Conservation (phyloP, 2,329 filamentous ascomycete genomes). For the Monilinia fructicola region DNA sequence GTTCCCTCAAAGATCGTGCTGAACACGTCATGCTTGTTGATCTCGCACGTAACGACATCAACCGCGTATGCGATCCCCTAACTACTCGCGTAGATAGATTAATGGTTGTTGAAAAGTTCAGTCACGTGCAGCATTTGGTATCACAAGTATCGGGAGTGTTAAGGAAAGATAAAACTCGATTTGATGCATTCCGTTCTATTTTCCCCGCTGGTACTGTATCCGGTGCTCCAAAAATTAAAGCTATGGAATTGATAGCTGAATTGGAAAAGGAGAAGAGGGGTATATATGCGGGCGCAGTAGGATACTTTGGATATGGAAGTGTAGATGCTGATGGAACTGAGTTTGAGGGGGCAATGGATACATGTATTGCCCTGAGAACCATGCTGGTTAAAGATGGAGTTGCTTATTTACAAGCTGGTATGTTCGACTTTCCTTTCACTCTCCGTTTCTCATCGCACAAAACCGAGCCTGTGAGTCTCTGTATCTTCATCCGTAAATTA, state of each 20-base stretch:
- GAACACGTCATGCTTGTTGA: slow-evolving; percentile 99
- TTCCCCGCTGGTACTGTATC: slow-evolving; percentile 96
- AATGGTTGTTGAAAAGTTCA: slow-evolving; percentile 94
- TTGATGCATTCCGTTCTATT: slow-evolving; percentile 93
- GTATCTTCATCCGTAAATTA: neutral
- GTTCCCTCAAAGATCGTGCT: slow-evolving; percentile 84
- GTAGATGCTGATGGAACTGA: slow-evolving; percentile 61
- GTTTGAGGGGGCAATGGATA: slow-evolving; percentile 88
- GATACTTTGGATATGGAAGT: slow-evolving; percentile 88
- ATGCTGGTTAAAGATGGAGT: slow-evolving; percentile 92
- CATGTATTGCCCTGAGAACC: slow-evolving; percentile 70
- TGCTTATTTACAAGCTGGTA: slow-evolving; percentile 82
- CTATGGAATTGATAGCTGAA: slow-evolving; percentile 97
- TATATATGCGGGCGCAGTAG: slow-evolving; percentile 92
- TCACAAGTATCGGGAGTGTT: slow-evolving; percentile 94
- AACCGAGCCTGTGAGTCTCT: neutral
- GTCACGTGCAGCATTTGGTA: slow-evolving; percentile 94
- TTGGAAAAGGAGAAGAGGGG: slow-evolving; percentile 91
- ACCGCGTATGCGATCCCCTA: slow-evolving; percentile 87
- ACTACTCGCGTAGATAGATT: slow-evolving; percentile 88
- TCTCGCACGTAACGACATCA: slow-evolving; percentile 92
- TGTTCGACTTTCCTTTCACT: slow-evolving; percentile 33
- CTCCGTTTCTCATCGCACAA: neutral
- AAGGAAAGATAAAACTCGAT: slow-evolving; percentile 78
- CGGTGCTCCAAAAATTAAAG: slow-evolving; percentile 90